phyloP scores from a whole-genome alignment of 352 stramenopile genomes.

The Phytophthora hybrid region DNA sequence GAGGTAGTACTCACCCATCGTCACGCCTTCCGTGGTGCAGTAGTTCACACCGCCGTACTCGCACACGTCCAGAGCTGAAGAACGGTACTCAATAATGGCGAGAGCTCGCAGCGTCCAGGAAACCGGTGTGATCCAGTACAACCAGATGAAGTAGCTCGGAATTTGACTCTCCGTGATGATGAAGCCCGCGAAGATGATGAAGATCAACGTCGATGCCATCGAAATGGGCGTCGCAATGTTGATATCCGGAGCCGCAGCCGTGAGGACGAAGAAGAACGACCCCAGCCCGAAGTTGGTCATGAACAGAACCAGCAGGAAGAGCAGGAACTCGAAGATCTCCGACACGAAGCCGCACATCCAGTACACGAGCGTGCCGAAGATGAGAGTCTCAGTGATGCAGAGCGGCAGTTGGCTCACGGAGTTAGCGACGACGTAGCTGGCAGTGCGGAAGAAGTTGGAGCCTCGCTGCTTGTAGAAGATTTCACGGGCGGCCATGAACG shows the following conservation, averaged over 20 bases:
- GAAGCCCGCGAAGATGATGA: constrained; percentile 67
- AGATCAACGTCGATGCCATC: constrained; percentile 53
- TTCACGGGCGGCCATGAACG: constrained; percentile 27
- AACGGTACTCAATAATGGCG: constrained; percentile 48
- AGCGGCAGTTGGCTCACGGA: constrained; percentile 46
- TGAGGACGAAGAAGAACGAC: constrained; percentile 50
- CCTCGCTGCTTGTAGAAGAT: constrained; percentile 34
- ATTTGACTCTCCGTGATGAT: constrained; percentile 54
- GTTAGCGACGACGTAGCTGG: constrained; percentile 65
- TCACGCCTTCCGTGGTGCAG: constrained; percentile 36
- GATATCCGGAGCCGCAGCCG: constrained; percentile 33
- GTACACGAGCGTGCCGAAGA: constrained; percentile 81
- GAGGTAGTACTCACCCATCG: constrained; percentile 44
- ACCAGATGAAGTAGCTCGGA: constrained; percentile 55
- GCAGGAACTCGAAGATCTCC: constrained; percentile 40
- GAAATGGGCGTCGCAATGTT: constrained; percentile 53
- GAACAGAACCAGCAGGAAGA: constrained; percentile 51
- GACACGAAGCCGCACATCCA: constrained; percentile 73
- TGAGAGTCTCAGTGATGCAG: constrained; percentile 57
- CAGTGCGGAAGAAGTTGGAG: constrained; percentile 48
- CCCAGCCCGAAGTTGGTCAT: constrained; percentile 45
- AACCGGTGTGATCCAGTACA: constrained; percentile 70
- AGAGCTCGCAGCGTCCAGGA: constrained; percentile 50
- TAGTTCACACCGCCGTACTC: constrained; percentile 45
- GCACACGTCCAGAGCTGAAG: constrained; percentile 35